Evolutionary conservation across 2,329 filamentous ascomycete genomes (phyloP).

Genomic region (Coniochaeta sp.): DNA sequence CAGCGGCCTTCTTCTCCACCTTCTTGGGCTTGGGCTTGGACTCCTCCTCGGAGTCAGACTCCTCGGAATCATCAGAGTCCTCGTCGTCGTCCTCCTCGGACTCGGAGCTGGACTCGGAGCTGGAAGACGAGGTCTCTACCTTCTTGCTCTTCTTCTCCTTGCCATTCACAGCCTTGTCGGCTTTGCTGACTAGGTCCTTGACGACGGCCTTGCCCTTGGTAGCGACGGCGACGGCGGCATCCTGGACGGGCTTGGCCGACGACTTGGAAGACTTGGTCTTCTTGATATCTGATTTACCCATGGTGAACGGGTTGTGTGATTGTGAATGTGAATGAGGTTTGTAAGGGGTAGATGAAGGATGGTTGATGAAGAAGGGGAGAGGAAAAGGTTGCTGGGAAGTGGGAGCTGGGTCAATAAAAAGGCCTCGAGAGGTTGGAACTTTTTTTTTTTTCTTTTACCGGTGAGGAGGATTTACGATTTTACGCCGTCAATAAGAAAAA

Average conservation of each 20-base stretch:
- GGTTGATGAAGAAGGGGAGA: background rate
- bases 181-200: constrained; percentile 50
- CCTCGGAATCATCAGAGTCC: constrained; percentile 18
- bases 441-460: too few species aligned
- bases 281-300: constrained; percentile 62
- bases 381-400: background rate
- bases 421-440: background rate
- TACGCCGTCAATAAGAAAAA: background rate
- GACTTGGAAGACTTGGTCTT: constrained; percentile 31
- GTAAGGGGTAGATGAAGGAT: background rate
- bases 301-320: constrained; percentile 23
- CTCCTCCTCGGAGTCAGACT: constrained; percentile 20
- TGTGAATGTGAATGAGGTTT: constrained; percentile 2
- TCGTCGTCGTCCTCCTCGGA: constrained; percentile 18
- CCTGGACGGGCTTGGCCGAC: constrained; percentile 24
- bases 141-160: constrained; percentile 39
- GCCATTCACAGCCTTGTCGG: constrained; percentile 25
- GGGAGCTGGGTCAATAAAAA: background rate
- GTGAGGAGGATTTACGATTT: background rate
- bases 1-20: background rate
- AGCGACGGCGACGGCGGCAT: constrained; percentile 54
- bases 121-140: constrained; percentile 22
- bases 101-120: constrained; percentile 10
- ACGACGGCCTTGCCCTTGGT: constrained; percentile 60
- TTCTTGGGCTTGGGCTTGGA: constrained; percentile 23